phyloP scores from a whole-genome alignment of 176 grass and related monocot genomes.

The Oryza rufipogon region DNA sequence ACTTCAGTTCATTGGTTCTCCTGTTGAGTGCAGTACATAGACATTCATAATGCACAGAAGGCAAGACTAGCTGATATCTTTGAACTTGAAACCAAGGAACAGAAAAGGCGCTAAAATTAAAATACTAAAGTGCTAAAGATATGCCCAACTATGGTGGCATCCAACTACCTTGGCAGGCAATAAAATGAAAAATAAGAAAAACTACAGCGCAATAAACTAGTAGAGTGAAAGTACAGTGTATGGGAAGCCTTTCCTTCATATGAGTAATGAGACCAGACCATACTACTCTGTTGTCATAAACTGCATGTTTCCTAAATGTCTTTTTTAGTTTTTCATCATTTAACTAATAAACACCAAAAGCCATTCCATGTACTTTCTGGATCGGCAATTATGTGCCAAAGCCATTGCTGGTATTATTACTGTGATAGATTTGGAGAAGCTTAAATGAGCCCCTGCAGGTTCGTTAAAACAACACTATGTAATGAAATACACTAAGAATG shows the following conservation, averaged over 20 bases:
- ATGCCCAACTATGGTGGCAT: slow-evolving; percentile 15
- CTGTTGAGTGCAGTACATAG: slow-evolving; percentile 44
- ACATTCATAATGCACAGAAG: slow-evolving; percentile 13
- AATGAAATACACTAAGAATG: slow-evolving; percentile 8
- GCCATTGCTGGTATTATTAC: not conserved
- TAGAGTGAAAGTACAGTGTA: not conserved
- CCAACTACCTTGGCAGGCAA: not conserved
- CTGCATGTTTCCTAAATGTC: not conserved
- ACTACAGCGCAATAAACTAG: slow-evolving; percentile 11
- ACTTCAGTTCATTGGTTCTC: slow-evolving; percentile 83
- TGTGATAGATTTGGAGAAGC: slow-evolving; percentile 2
- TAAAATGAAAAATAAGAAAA: not conserved
- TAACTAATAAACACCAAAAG: slow-evolving; percentile 1
- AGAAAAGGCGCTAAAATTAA: not conserved
- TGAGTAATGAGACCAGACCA: not conserved
- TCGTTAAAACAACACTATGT: slow-evolving; percentile 3
- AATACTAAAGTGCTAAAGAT: slow-evolving; percentile 2
- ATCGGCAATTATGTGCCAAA: not conserved
- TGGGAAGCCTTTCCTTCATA: slow-evolving; percentile 1
- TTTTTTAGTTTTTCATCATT: not conserved
- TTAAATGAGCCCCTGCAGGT: not conserved
- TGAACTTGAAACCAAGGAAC: slow-evolving; percentile 13
- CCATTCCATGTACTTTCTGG: not conserved
- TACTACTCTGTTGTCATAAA: not conserved
- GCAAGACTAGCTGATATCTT: not conserved